Percentiles rank a stretch among this genome's conserved stretches.
phyloP scores from a whole-genome alignment of 148 eudicot species.

The Polygonum maritimum region DNA sequence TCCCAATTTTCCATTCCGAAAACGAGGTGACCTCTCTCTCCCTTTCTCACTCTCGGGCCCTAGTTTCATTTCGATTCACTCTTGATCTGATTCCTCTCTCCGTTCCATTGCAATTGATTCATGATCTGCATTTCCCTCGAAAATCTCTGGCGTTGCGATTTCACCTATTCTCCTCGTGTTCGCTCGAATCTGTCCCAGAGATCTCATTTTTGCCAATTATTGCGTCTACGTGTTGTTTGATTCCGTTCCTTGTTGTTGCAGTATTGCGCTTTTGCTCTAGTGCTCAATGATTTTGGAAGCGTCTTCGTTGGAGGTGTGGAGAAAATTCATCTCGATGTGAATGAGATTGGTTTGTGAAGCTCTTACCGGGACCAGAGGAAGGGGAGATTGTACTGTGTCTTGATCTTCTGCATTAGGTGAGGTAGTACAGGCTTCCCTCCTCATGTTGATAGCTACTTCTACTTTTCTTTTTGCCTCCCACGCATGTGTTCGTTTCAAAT shows the following conservation, averaged over 20 bases:
- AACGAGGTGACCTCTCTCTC: constrained; percentile 7
- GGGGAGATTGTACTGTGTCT: not conserved
- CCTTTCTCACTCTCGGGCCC: not conserved
- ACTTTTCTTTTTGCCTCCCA: not conserved
- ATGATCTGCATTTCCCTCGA: not conserved
- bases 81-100: too few relatives aligned
- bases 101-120: not conserved
- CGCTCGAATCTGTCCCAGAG: not conserved
- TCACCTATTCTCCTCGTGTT: not conserved
- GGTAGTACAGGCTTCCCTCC: not conserved
- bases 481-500: not conserved
- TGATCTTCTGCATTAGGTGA: not conserved
- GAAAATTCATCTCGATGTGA: not conserved
- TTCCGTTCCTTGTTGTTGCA: not conserved
- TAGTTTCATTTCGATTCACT: not conserved
- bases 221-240: not conserved
- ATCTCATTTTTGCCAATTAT: not conserved
- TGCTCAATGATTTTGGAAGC: constrained; percentile 1
- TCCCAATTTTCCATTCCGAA: constrained; percentile 2
- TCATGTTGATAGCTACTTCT: not conserved
- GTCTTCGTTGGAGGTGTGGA: not conserved
- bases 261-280: not conserved
- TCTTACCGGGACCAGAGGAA: not conserved
- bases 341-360: constrained; percentile 8
- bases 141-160: not conserved